Evolutionary conservation across 2,329 filamentous ascomycete species (phyloP), one percentile per base, ranked within the genome.

Genomic region (Penicillium sp.): DNA sequence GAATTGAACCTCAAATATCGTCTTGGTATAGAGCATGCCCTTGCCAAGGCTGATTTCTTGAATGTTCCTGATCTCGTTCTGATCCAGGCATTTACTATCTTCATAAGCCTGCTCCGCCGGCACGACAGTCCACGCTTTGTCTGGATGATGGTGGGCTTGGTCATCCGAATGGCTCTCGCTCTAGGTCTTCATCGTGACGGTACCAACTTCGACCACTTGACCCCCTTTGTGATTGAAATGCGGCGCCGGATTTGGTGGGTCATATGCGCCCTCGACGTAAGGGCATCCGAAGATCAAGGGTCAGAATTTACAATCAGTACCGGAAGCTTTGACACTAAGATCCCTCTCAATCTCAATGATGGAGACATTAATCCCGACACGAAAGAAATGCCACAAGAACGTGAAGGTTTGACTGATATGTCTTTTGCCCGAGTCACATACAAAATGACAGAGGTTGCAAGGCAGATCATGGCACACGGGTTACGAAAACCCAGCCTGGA

Each of bases 241-340:
- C 64, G 72, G 47, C 67, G 73, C 39, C 62, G 68, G 34, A 53
- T 70, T 1, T 75, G 73, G 73, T 73, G 71, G 69, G 52, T 55
- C 28, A 50, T 74, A 23, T 69, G 63, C 58, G 73, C 85, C 13
- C 69, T 87, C 0, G 85, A 88, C 62, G 76, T 79, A 3, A 73
- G 84, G 53, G 77, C 83, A 1, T 81, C 82, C 0, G 84, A 87
- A 61, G 82, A 86, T 52, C 82, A 86, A 62, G 84, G 83, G 0
- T 82, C 81, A 21, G 83, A 86, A 53, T 80, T 83, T 2, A 81
- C 80, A 0, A 84, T 87, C 39, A 67, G 77, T 2, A 76, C 81
- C 45, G 76, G 79, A 12, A 78, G 78, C 10, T 87, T 82, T 59
- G 85, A 88, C 62, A 86, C 85, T 0, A 77, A 73, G 49, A 61